Conservation (phyloP, 345 rosid genomes). For the Fremontodendron californicum region DNA sequence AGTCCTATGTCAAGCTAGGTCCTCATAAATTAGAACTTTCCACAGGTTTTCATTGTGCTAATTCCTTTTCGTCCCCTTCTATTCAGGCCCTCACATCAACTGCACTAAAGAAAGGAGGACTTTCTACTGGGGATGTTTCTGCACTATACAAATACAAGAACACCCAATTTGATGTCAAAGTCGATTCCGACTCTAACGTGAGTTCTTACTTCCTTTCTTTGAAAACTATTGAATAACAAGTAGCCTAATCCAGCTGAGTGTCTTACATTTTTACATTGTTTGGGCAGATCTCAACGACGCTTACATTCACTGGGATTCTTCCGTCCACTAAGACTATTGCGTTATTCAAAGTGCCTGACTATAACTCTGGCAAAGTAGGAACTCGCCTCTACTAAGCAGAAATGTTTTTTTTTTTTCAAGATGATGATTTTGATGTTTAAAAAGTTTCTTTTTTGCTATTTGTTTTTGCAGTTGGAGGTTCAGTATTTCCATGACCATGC, state of each 20-base stretch:
- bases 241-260: not conserved
- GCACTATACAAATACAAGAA: constrained; percentile 73
- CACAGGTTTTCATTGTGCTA: not conserved
- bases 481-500: constrained; percentile 84
- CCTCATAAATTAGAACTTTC: not conserved
- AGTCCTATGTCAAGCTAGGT: not conserved
- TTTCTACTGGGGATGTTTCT: constrained; percentile 68
- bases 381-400: not conserved
- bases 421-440: not conserved
- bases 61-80: not conserved
- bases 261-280: constrained; percentile 13
- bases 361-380: constrained; percentile 70
- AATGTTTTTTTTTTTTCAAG: not conserved
- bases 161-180: constrained; percentile 62
- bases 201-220: constrained; percentile 15
- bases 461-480: constrained; percentile 61
- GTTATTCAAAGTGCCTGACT: constrained; percentile 75
- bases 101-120: constrained; percentile 69
- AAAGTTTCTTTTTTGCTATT: constrained; percentile 5
- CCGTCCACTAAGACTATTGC: constrained; percentile 78
- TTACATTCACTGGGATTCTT: constrained; percentile 62
- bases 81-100: constrained; percentile 76
- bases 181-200: constrained; percentile 77
- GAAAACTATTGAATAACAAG: not conserved
- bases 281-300: constrained; percentile 63